Base-by-base conservation (phyloP, 306 rosid species). In the Pachyrhizus erosus region DNA sequence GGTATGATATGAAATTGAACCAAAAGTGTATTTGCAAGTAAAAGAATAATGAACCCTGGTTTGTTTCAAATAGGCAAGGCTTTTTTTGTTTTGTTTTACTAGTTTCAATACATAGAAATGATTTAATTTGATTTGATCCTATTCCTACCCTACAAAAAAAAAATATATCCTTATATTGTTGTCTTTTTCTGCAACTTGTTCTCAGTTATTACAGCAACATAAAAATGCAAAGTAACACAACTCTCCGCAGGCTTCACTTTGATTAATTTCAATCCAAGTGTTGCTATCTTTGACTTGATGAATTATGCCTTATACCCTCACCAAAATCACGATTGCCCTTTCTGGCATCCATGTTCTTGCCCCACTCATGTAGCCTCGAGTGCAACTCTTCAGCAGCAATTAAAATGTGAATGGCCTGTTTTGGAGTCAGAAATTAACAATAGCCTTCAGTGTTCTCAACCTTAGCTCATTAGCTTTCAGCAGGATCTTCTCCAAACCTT, bases 321-420 rank as follows among this genome's bases (percentile, higher is more conserved):
- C 39, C 66, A 34, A 14, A 6, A 69, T 52, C 69, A 21, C 23
- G 58, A 61, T 40, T 39, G 0, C 65, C 46, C 62, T 52, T 81
- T 43, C 57, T 83, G 0, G 87, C 86, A 58, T 91, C 91, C 49
- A 65, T 84, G 83, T 78, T 87, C 80, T 24, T 75, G 0, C 93
- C 93, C 97, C 93, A 90, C 0, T 92, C 91, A 70, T 92, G 97
- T 4, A 92, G 2, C 87, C 94, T 87, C 80, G 83, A 55, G 66
- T 89, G 89, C 64, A 89, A 58, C 70, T 89, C 97, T 2, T 90
- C 92, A 65, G 94, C 90, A 26, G 90, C 88, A 78, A 91, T 91
- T 62, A 91, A 79, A 86, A 90, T 90, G 20, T 93, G 88, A 2
- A 89, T 74, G 2, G 85, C 87, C 54, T 88, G 93, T 23, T 73